Base-by-base conservation (phyloP, 129 eudicot genomes). In the Artemisia argyi region DNA sequence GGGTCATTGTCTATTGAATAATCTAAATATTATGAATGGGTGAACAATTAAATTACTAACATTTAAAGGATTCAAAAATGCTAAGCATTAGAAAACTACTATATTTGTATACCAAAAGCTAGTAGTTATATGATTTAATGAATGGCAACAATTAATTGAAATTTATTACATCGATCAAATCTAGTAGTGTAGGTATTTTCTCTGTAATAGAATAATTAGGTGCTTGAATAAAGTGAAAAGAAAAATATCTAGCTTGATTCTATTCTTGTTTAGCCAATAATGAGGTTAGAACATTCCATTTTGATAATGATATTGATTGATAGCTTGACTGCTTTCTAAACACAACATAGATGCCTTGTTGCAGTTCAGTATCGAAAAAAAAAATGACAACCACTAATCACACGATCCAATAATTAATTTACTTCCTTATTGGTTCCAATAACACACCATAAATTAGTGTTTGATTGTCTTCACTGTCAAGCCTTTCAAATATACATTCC, bases 231-330 rank as follows among this genome's bases (percentile, higher is more conserved):
- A 68, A 51, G 69, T 58, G 66, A 50, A 49, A 71, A 71, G 57
- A 57, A 71, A 55, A 20, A 71, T 44, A 54, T 57, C 11, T 15
- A 2, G 19, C 17, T 28, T 18, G 80, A 76, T 76, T 76, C 62
- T 59, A 62, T 76, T 68, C 80, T 28, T 59, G 32, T 76, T 20
- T 61, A 76, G 80, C 75, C 80, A 76, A 58, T 68, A 42, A 67
- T 52, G 19, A 68, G 63, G 52, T 59, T 24, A 59, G 69, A 68
- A 76, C 74, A 61, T 76, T 48, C 59, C 75, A 61, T 44, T 28
- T 68, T 28, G 17, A 68, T 17, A 35, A 14, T 26, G 61, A 67
- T 68, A 42, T 48, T 66, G 58, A 39, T 39, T 39, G 46, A 39
- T 39, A 11, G 10, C 11, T 39, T 39, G 46, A 39, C 46, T 39